A percentile compares a stretch with the other conserved stretches of the same genome.
Evolutionary conservation across 495 filamentous ascomycete species (phyloP).

Genomic region (Aspergillus olivimuriae): DNA sequence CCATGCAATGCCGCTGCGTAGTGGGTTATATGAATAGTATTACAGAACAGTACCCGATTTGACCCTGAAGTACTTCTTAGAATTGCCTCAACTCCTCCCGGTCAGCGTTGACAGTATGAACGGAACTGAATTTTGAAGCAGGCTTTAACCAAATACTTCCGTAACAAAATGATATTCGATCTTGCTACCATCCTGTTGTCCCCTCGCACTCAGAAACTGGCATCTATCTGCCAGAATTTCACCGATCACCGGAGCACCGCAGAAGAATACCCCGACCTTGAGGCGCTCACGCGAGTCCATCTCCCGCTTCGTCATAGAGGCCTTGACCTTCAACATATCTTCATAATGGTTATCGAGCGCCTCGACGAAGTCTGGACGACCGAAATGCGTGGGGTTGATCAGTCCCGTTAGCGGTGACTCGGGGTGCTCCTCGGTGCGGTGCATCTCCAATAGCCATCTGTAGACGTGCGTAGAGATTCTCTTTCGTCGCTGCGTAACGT

Average conservation of each 20-base stretch:
- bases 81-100: too few relatives aligned
- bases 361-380: conserved; percentile 2
- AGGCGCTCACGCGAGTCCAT: neutral
- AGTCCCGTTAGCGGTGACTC: conserved; percentile 5
- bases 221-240: conserved; percentile 3
- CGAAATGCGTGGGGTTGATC: conserved; percentile 8
- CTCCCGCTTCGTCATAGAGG: conserved; percentile 1
- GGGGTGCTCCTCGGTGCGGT: conserved; percentile 2
- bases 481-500: conserved; percentile 3
- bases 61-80: too few relatives aligned
- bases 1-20: too few relatives aligned
- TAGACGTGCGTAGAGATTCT: conserved; percentile 1
- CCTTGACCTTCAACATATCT: conserved; percentile 4
- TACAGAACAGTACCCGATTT: too few relatives aligned
- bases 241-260: conserved; percentile 2
- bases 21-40: too few relatives aligned
- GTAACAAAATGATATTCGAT: conserved; percentile 6
- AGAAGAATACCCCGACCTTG: conserved; percentile 4
- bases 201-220: neutral
- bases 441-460: conserved; percentile 6
- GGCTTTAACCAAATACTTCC: conserved; percentile 2
- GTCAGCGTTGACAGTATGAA: too few relatives aligned
- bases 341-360: neutral
- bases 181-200: conserved; percentile 3
- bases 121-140: too few relatives aligned